Evolutionary conservation across 371 early-diverging fungal species (phyloP).

Genomic region (Conidiobolus incongruus): DNA sequence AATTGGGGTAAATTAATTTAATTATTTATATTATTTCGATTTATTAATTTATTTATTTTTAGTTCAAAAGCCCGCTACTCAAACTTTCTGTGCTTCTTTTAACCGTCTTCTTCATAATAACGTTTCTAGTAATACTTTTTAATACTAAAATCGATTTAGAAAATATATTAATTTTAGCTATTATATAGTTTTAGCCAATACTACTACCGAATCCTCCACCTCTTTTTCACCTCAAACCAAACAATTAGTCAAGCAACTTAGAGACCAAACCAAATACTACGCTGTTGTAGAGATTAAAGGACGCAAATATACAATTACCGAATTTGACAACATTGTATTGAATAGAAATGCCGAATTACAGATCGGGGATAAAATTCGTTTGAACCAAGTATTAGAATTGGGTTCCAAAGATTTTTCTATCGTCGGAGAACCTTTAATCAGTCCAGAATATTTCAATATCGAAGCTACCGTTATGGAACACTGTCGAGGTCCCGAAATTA

Average conservation of each 20-base stretch:
- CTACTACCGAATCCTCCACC: too few species aligned
- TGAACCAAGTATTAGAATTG: slow-evolving; percentile 74
- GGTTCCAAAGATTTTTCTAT: slow-evolving; percentile 68
- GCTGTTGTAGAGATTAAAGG: slow-evolving; percentile 78
- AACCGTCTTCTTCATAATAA: too few species aligned
- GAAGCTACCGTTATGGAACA: slow-evolving; percentile 82
- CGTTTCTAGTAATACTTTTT: too few species aligned
- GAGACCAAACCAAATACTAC: slow-evolving; percentile 35
- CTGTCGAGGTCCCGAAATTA: slow-evolving; percentile 47
- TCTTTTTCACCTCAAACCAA: not conserved
- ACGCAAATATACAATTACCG: slow-evolving; percentile 65
- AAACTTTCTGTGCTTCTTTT: too few species aligned
- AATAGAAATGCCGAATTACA: slow-evolving; percentile 52
- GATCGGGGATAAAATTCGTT: slow-evolving; percentile 66
- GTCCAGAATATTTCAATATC: slow-evolving; percentile 39
- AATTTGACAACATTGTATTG: slow-evolving; percentile 70
- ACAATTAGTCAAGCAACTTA: slow-evolving; percentile 11
- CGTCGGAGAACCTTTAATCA: slow-evolving; percentile 66
- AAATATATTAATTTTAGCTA: too few species aligned
- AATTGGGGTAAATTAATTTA: too few species aligned
- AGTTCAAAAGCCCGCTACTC: too few species aligned
- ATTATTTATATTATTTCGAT: too few species aligned
- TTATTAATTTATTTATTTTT: too few species aligned
- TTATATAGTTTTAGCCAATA: too few species aligned
- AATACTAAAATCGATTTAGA: too few species aligned